Evolutionary conservation across 2,329 filamentous ascomycete species (phyloP).

Genomic region (Phialemoniopsis sp.): DNA sequence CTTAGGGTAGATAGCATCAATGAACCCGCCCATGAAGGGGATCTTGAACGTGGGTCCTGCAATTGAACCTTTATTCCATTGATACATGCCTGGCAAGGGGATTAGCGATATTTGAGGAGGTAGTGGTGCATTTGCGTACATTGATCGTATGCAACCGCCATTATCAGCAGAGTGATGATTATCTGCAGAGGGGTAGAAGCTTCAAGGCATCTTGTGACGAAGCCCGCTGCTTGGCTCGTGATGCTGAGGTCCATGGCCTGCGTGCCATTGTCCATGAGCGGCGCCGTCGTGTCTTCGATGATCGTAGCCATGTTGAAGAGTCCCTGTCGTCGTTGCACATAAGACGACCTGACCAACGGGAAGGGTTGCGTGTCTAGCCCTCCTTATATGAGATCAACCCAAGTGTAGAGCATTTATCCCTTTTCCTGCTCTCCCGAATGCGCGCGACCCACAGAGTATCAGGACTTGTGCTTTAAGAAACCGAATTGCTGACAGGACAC

Average conservation of each 20-base stretch:
- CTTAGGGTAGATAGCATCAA: conserved; percentile 69
- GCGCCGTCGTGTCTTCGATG: neutral
- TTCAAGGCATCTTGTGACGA: neutral
- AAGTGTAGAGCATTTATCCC: too few species aligned
- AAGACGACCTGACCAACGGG: too few species aligned
- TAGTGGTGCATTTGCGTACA: conserved; percentile 11
- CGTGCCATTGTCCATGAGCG: neutral
- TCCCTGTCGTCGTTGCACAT: neutral
- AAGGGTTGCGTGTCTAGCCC: too few species aligned
- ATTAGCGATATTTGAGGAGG: neutral
- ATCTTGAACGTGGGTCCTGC: conserved; percentile 61
- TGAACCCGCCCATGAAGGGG: conserved; percentile 70
- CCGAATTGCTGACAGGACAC: too few species aligned
- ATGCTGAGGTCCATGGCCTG: neutral
- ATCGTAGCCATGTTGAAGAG: conserved; percentile 2
- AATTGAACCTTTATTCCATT: conserved; percentile 57
- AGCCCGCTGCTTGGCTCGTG: neutral
- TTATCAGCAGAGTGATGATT: conserved; percentile 22
- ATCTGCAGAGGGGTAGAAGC: conserved; percentile 20
- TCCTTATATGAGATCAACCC: too few species aligned
- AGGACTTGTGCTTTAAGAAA: too few species aligned
- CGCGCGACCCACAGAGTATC: too few species aligned
- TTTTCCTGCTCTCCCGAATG: too few species aligned
- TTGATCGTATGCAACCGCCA: conserved; percentile 34
- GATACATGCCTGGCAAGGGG: conserved; percentile 47